These are phyloP conservation scores for Dictyostelium firmibasis DNA, from an alignment of 78 protist genomes.

Conservation along the genomic window DNA sequence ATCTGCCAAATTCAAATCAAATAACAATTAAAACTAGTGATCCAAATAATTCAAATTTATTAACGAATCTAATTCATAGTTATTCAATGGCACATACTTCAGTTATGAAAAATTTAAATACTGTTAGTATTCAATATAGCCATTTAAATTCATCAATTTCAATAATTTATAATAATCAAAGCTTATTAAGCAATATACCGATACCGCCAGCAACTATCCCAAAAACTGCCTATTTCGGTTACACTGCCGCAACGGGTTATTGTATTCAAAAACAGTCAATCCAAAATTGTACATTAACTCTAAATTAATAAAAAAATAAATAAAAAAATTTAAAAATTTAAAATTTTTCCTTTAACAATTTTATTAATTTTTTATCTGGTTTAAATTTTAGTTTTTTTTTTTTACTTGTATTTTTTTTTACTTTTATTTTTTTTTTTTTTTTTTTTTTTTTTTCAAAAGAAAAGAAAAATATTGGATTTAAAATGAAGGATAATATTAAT, in stretches of 20 bases:
- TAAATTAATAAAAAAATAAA: not conserved
- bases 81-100: not conserved
- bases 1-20: not conserved
- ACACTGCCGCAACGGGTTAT: not conserved
- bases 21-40: not conserved
- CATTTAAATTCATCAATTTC: not conserved
- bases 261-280: not conserved
- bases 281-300: not conserved
- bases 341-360: no score
- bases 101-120: not conserved
- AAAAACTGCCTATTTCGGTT: not conserved
- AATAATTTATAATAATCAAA: not conserved
- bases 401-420: no score
- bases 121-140: not conserved
- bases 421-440: no score
- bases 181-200: not conserved
- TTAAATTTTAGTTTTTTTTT: no score
- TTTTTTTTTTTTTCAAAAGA: no score
- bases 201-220: not conserved
- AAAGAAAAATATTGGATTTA: no score
- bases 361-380: no score
- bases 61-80: not conserved
- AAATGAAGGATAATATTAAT: no score
- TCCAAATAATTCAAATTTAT: not conserved
- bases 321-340: not conserved